Evolutionary conservation across 2,329 filamentous ascomycete species (phyloP).

Genomic region (Cladophialophora chaetospira): DNA sequence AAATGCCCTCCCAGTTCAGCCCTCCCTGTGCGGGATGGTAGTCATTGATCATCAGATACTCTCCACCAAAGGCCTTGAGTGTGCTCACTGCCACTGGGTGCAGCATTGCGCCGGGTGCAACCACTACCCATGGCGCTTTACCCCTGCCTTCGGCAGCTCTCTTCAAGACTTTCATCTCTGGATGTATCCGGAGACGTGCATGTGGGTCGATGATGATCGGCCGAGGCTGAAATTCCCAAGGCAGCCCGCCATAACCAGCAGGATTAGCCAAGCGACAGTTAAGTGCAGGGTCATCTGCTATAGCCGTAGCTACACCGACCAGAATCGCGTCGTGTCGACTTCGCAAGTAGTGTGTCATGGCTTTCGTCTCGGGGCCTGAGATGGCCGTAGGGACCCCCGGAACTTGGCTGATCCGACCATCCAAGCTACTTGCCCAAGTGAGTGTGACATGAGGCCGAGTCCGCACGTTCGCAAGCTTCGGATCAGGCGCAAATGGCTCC

Average conservation of each 20-base stretch:
- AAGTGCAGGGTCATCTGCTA: conserved; percentile 80
- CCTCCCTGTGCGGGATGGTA: conserved; percentile 30
- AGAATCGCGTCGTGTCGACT: conserved; percentile 81
- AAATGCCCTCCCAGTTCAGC: conserved; percentile 63
- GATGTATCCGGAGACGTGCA: conserved; percentile 68
- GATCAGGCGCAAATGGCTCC: conserved; percentile 53
- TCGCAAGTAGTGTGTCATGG: conserved; percentile 91
- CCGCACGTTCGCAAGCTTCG: conserved; percentile 35
- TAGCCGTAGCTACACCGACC: conserved; percentile 79
- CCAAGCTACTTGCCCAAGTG: conserved; percentile 89
- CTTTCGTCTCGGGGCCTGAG: conserved; percentile 79
- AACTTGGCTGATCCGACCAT: conserved; percentile 73
- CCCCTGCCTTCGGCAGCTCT: conserved; percentile 67
- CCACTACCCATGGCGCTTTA: conserved; percentile 72
- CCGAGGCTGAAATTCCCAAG: conserved; percentile 64
- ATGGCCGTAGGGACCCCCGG: conserved; percentile 80
- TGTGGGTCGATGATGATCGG: conserved; percentile 81
- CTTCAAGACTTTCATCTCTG: conserved; percentile 65
- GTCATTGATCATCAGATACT: conserved; percentile 44
- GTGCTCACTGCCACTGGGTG: conserved; percentile 50
- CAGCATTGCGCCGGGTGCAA: conserved; percentile 50
- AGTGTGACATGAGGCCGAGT: conserved; percentile 67
- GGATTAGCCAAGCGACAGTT: conserved; percentile 74
- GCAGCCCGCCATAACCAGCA: conserved; percentile 57
- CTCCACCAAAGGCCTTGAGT: conserved; percentile 50